Evolutionary conservation across 2,329 filamentous ascomycete genomes (phyloP).

Genomic region (Pyrenophora graminea): DNA sequence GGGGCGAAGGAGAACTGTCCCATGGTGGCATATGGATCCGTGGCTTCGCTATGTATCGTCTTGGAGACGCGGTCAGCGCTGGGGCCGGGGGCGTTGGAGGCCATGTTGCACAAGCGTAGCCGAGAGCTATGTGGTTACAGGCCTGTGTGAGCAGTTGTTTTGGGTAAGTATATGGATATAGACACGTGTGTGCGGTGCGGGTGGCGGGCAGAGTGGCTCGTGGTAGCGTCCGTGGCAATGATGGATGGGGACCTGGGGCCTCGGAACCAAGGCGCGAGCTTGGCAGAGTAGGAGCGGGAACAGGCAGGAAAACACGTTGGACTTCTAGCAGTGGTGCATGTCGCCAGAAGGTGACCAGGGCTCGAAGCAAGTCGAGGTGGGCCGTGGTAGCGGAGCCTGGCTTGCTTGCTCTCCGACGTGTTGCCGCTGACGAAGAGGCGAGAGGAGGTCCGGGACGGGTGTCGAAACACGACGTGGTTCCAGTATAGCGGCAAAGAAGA

Average conservation of each 20-base stretch:
- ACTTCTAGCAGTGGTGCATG: slow-evolving; percentile 16
- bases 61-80: slow-evolving; percentile 33
- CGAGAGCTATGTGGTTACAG: neutral
- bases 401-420: slow-evolving; percentile 7
- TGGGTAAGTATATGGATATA: neutral
- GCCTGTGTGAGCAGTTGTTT: neutral
- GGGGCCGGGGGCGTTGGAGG: slow-evolving; percentile 30
- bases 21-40: slow-evolving; percentile 51
- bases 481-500: neutral
- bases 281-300: slow-evolving; percentile 7
- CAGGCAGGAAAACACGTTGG: slow-evolving; percentile 5
- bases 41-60: slow-evolving; percentile 28
- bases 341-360: slow-evolving; percentile 13
- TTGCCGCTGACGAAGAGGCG: slow-evolving; percentile 9
- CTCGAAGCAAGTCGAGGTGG: slow-evolving; percentile 6
- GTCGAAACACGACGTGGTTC: neutral
- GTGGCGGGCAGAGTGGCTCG: slow-evolving; percentile 6
- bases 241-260: slow-evolving; percentile 6
- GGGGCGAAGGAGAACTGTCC: slow-evolving; percentile 66
- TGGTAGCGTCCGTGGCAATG: slow-evolving; percentile 11
- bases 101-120: slow-evolving; percentile 30
- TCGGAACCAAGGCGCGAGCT: slow-evolving; percentile 16
- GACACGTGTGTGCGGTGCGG: slow-evolving; percentile 1
- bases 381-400: neutral
- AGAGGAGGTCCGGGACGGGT: slow-evolving; percentile 3